Conservation (phyloP, 106 monocot species). For the Dioscorea zingiberensis region DNA sequence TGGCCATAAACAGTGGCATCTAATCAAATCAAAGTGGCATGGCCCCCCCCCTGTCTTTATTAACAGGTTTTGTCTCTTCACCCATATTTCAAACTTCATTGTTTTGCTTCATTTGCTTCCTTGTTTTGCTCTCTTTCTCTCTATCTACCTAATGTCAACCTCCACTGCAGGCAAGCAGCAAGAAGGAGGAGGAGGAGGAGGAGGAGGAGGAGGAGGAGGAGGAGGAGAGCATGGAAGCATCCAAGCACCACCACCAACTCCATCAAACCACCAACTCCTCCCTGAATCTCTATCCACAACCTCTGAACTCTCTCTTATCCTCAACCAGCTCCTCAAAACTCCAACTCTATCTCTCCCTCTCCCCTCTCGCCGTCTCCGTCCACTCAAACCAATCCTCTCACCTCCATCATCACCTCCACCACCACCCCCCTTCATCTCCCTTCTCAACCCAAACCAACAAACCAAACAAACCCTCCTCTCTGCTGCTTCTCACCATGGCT, state of each 20-base stretch:
- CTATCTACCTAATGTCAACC: neutral
- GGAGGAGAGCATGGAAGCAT: neutral
- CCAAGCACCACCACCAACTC: conserved; percentile 40
- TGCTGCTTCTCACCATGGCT: conserved; percentile 24
- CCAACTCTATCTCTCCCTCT: conserved; percentile 5
- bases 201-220: too few relatives aligned
- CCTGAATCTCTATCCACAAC: neutral
- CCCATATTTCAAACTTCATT: too few relatives aligned
- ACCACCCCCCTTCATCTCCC: too few relatives aligned
- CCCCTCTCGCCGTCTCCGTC: conserved; percentile 4
- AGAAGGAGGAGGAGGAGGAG: too few relatives aligned
- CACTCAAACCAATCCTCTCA: neutral
- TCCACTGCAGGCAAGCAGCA: neutral
- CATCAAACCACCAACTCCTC: conserved; percentile 28
- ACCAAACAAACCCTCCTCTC: conserved; percentile 10
- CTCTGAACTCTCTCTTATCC: conserved; percentile 28
- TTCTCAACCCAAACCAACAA: neutral
- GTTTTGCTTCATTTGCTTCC: too few relatives aligned
- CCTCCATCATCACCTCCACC: conserved; percentile 14
- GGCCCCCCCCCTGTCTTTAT: too few relatives aligned
- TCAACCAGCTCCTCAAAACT: conserved; percentile 20
- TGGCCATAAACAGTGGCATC: too few relatives aligned
- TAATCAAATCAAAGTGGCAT: too few relatives aligned
- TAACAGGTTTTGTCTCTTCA: too few relatives aligned
- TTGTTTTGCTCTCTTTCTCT: neutral